Conservation (phyloP, 371 early-diverging fungal species). For the Rhizopus sp. region DNA sequence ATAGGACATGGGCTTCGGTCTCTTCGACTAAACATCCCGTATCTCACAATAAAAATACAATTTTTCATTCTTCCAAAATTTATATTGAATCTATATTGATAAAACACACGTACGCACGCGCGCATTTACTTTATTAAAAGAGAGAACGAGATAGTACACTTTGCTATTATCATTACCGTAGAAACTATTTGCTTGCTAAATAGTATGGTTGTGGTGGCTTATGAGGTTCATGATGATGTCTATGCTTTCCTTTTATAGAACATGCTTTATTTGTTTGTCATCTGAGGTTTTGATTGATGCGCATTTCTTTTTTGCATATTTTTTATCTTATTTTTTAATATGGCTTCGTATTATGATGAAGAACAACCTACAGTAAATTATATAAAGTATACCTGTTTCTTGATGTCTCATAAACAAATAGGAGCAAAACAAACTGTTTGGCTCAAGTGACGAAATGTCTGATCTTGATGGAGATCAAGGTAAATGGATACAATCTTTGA, state of each 20-base stretch:
- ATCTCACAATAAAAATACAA: neutral
- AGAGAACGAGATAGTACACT: too few species aligned
- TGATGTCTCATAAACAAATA: neutral
- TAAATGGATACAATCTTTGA: slow-evolving; percentile 3
- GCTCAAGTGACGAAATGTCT: slow-evolving; percentile 38
- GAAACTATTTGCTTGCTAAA: too few species aligned
- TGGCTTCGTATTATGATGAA: slow-evolving; percentile 16
- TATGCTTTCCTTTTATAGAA: too few species aligned
- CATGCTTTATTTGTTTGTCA: neutral
- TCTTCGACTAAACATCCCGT: slow-evolving; percentile 72
- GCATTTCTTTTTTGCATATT: slow-evolving; percentile 1
- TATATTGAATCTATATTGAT: too few species aligned
- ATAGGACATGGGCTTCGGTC: slow-evolving; percentile 62
- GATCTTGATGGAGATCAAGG: slow-evolving; percentile 52
- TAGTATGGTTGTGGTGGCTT: too few species aligned
- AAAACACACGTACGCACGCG: too few species aligned
- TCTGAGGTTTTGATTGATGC: neutral
- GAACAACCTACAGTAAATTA: slow-evolving; percentile 16
- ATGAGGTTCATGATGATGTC: too few species aligned
- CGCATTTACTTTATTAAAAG: too few species aligned
- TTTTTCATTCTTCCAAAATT: too few species aligned
- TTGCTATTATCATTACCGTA: too few species aligned
- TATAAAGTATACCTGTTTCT: neutral
- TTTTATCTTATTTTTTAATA: slow-evolving; percentile 2
- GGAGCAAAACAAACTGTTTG: slow-evolving; percentile 25